Evolutionary conservation across 2,329 filamentous ascomycete species (phyloP), one percentile per base, ranked within the genome.

Genomic region (Monilinia fructigena): DNA sequence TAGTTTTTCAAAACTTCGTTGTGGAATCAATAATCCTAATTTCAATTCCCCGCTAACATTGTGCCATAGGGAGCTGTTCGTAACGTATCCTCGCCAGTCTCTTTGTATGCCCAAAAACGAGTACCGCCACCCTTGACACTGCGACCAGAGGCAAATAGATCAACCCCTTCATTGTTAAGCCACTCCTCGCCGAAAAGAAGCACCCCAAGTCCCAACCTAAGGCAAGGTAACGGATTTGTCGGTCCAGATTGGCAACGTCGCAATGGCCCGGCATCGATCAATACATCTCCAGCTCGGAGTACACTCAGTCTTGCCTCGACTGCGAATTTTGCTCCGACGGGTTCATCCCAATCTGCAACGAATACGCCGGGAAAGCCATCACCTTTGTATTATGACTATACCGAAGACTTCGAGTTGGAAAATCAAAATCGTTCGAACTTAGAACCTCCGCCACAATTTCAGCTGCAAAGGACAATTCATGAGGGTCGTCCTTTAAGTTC

Each of bases 311-410:
- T 74, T n/a, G 67, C 72, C 16, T 76, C 75, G n/a, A 75, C 73
- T 38, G 62, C 67, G 20, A 75, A 75, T 69, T 65, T 70, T 4
- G 71, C 71, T 50, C 61, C 68, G 12, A 60, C 50, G 54, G 65
- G 59, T 8, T 56, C 67, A 42, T 66, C 69, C 18, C 63, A 68
- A 23, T 75, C 74, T 23, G 69, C 67, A 26, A 68, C 71, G n/a
- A 73, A 72, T 28, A 75, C 75, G 3, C 72, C 73, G 23, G 70
- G 70, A 62, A 74, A 73, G 54, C 59, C 70, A 26, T 75, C 74
- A 45, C 75, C 75, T 38, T 61, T 75, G 31, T 77, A 76, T 60
- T 76, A 77, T 66, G 75, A 76, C 60, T 77, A 77, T 65, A 75
- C 75, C 1, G 75, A 77, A 62, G 72, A 76, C 40, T 77, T 76